These are phyloP conservation scores for Vitellaria paradoxa DNA, from an alignment of 179 eudicot genomes.

Conservation along the genomic window DNA sequence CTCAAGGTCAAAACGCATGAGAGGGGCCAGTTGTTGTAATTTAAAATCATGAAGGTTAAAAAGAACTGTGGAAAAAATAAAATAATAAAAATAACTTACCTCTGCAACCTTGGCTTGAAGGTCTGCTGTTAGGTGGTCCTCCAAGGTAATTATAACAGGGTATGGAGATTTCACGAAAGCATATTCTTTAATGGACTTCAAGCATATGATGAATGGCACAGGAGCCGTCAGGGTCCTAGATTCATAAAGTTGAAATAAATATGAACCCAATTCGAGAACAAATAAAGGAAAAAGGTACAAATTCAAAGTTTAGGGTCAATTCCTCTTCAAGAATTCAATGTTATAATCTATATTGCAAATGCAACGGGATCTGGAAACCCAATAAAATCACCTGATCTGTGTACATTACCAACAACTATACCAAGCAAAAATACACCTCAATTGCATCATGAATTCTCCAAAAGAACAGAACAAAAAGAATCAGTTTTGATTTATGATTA, in stretches of 20 bases:
- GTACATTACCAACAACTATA: neutral
- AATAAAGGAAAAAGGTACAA: neutral
- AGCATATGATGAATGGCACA: conserved; percentile 46
- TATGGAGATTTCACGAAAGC: conserved; percentile 52
- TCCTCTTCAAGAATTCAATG: neutral
- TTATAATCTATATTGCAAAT: neutral
- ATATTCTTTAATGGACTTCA: conserved; percentile 48
- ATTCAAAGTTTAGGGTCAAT: neutral
- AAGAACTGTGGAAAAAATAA: neutral
- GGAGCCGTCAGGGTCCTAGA: conserved; percentile 59
- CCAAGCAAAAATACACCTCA: neutral
- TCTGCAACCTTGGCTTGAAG: conserved; percentile 63
- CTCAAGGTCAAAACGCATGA: no score
- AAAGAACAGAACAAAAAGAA: neutral
- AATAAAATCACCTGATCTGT: conserved; percentile 30
- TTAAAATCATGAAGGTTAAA: neutral
- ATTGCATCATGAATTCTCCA: neutral
- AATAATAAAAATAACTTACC: conserved; percentile 21
- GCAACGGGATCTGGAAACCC: neutral
- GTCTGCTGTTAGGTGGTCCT: conserved; percentile 54
- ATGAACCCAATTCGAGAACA: neutral
- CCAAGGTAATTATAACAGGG: conserved; percentile 55
- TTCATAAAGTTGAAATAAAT: conserved; percentile 13
- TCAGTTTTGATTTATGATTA: neutral
- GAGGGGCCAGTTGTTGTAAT: neutral